Evolutionary conservation across 1,139 yeast genomes (phyloP), one percentile per base, ranked within the genome.

Genomic region (Geotrichum restrictum): DNA sequence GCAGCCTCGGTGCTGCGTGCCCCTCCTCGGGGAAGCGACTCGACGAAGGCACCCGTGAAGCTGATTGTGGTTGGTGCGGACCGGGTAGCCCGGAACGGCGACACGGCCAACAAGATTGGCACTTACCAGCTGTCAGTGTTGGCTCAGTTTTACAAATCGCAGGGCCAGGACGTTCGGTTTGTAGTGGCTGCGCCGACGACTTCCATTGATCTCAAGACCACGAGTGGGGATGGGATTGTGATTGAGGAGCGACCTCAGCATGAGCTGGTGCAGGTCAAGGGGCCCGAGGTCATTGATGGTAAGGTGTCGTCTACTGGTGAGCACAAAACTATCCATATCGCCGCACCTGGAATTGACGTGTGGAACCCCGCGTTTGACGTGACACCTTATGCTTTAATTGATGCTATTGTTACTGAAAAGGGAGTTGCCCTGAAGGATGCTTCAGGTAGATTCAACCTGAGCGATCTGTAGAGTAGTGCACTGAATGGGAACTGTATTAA

Each of bases 291-390:
- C 58, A 65, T 73, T 52, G 59, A 59, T 22, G 72, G 71, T 32
- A 45, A 57, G 3, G 57, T 60, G 2, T n/a, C 18, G 16, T 55
- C 59, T 1, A 68, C 65, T 10, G 58, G 73, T 38, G 61, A 66
- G 32, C 62, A 55, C 4, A 29, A 45, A 14, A 63, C 68, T 3
- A 86, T 88, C n/a, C 86, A 88, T 32, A 79, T 87, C 53, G 96
- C 96, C 0, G 94, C 97, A 1, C 86, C 87, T 1, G 87, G 85
- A 0, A 85, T 91, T 38, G 74, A 77, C 2, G 96, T 88, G 1
- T 93, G 98, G 97, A 93, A 93, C 64, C 98, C 98, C 1, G 86
- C 97, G 0, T 93, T 93, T 63, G 98, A 93, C 66, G 91, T 93
- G 11, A 88, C 98, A 6, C 96, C 96, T 0, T 82, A 83, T 62